Base-by-base conservation (phyloP, 768 basidiomycete species). In the Chiua virens region DNA sequence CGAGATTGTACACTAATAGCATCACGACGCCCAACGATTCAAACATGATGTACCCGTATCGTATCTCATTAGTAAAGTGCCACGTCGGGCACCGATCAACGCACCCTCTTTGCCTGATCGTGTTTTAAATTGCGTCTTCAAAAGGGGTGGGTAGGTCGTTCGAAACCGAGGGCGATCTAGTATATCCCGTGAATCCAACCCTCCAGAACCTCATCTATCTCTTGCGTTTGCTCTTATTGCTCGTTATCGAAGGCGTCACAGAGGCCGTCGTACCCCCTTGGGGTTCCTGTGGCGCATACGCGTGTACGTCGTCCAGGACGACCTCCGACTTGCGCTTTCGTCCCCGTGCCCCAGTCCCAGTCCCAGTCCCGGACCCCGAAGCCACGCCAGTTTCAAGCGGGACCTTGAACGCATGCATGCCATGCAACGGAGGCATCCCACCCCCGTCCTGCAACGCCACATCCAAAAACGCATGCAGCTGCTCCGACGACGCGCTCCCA, bases 291-390 rank as follows among this genome's bases (percentile, higher is more conserved):
- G 30, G 11, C 28, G 5, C 41, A 42, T 36, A 44, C 17, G 21
- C 3, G 34, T 45, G n/a, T 3, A 38, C 43, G 15, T 27, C 49
- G n/a, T 70, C 67, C 42, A 42, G 6, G 21, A 60, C 49, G 51
- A 53, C 55, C 3, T 71, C 71, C 47, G 74, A 77, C 61, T 78
- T 78, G 44, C 76, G 67, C 55, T 76, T 76, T 54, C 68, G 61
- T 22, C 64, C 66, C 0, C 65, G 63, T 11, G 52, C 5, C 25
- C 51, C 50, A 1, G 34, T 21, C 14, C 42, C 43, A 13, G 23
- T 15, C 30, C 28, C 40, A 3, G 23, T 4, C 9, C 45, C 54
- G 1, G 2, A 10, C 0, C 54, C 20, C 10, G 9, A 0, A 1
- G 22, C 44, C 17, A 40, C 39, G 4, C 50, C 50, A 25, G 20